Conservation (phyloP, 1,139 yeast species). For the Kurtzmaniella quercitrusa region DNA sequence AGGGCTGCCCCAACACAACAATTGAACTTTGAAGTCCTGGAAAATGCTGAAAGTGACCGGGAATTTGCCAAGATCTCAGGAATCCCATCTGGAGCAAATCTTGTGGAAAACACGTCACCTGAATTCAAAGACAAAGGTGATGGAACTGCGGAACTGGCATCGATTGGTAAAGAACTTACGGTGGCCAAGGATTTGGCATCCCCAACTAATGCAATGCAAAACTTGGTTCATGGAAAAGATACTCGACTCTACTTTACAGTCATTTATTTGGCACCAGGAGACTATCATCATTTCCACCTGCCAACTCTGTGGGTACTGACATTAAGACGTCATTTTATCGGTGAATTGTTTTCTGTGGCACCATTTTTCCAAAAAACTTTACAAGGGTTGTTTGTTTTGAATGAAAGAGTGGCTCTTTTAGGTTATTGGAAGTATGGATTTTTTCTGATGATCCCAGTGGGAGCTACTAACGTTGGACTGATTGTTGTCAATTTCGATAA, state of each 20-base stretch:
- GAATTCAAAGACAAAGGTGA: slow-evolving; percentile 61
- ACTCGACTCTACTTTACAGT: slow-evolving; percentile 83
- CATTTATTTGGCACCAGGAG: slow-evolving; percentile 96
- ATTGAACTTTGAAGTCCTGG: slow-evolving; percentile 34
- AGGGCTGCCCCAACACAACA: slow-evolving; percentile 62
- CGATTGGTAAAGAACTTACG: slow-evolving; percentile 36
- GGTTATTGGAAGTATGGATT: slow-evolving; percentile 98
- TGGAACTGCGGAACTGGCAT: slow-evolving; percentile 33
- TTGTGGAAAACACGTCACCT: background rate
- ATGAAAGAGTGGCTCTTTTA: slow-evolving; percentile 90
- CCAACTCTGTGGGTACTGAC: slow-evolving; percentile 97
- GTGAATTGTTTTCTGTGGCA: slow-evolving; percentile 93
- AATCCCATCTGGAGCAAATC: slow-evolving; percentile 42
- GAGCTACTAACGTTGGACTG: slow-evolving; percentile 98
- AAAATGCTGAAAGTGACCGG: slow-evolving; percentile 39
- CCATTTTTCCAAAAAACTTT: slow-evolving; percentile 91
- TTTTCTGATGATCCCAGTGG: slow-evolving; percentile 98
- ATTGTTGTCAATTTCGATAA: slow-evolving; percentile 89
- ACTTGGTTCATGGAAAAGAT: slow-evolving; percentile 20
- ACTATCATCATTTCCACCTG: slow-evolving; percentile 95
- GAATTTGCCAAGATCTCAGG: slow-evolving; percentile 81
- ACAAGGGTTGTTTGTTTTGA: slow-evolving; percentile 82
- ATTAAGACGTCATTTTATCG: slow-evolving; percentile 90
- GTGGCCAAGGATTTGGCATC: slow-evolving; percentile 41
- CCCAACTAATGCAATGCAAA: slow-evolving; percentile 23